A percentile compares a stretch with the other conserved stretches of the same genome.
Conservation (phyloP, 139 green algal species). For the Chlamydomonas asymmetrica region DNA sequence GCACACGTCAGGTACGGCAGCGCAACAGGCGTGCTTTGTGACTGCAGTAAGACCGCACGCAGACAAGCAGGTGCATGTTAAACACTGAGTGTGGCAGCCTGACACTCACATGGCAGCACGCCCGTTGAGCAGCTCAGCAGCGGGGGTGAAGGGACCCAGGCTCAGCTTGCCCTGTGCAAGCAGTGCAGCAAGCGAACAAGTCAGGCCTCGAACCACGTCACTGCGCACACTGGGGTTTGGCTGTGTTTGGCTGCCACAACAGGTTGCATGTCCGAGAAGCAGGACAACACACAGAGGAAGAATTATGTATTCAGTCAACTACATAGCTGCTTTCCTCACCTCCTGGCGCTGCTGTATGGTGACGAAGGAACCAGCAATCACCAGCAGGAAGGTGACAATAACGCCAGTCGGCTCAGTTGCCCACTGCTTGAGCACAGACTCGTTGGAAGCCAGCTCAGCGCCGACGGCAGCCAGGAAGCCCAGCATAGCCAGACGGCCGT, state of each 20-base stretch:
- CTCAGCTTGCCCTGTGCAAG: constrained; percentile 1
- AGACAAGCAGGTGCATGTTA: not conserved
- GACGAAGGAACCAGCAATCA: constrained; percentile 50
- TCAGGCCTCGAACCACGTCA: not conserved
- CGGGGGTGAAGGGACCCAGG: constrained; percentile 55
- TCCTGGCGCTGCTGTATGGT: constrained; percentile 39
- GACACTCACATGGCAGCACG: constrained; percentile 68
- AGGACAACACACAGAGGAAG: not conserved
- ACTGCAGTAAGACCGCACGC: not conserved
- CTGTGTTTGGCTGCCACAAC: too few relatives aligned
- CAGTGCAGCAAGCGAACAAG: not conserved
- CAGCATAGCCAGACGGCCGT: constrained; percentile 68
- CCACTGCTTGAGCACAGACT: constrained; percentile 59
- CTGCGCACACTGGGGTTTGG: not conserved
- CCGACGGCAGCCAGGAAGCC: constrained; percentile 64
- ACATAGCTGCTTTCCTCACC: not conserved
- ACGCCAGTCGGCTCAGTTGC: constrained; percentile 7
- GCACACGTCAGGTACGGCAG: not conserved
- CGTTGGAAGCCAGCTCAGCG: constrained; percentile 52
- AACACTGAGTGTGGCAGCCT: too few relatives aligned
- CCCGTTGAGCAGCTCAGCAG: constrained; percentile 75
- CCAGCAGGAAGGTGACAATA: constrained; percentile 36
- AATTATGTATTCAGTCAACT: not conserved
- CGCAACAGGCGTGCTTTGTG: not conserved
- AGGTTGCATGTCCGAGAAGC: not conserved